A percentile compares a stretch with the other conserved stretches of the same genome.
Conservation (phyloP, 2,329 filamentous ascomycete genomes). For the Ophiocordyceps australis region DNA sequence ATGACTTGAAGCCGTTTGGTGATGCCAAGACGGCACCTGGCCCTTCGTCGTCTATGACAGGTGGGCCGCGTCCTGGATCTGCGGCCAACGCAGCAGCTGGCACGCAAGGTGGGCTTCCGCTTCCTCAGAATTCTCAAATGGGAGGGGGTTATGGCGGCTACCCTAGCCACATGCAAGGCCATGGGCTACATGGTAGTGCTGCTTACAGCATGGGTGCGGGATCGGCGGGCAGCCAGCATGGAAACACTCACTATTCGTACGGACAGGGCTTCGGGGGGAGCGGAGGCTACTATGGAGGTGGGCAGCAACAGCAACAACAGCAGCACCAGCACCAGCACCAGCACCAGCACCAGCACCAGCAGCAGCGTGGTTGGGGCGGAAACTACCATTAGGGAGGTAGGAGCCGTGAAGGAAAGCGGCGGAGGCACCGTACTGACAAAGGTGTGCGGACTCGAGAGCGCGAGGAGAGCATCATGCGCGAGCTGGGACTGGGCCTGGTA, state of each 20-base stretch:
- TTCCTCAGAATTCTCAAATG: constrained; percentile 36
- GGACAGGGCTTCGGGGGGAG: constrained; percentile 27
- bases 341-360: too few species aligned
- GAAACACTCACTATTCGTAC: constrained; percentile 34
- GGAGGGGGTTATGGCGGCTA: constrained; percentile 33
- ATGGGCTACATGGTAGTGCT: constrained; percentile 33
- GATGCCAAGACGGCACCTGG: constrained; percentile 34
- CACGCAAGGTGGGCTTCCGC: constrained; percentile 32
- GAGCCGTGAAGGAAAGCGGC: constrained; percentile 9
- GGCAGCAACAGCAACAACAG: too few species aligned
- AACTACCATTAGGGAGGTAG: constrained; percentile 34
- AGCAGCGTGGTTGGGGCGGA: constrained; percentile 37
- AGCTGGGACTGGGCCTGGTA: constrained; percentile 3
- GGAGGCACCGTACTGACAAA: constrained; percentile 3
- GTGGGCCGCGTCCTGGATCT: constrained; percentile 36
- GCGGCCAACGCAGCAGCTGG: constrained; percentile 33
- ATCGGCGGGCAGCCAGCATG: constrained; percentile 30
- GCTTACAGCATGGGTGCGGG: constrained; percentile 35
- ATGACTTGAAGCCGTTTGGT: constrained; percentile 41
- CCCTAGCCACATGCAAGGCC: constrained; percentile 33
- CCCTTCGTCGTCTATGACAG: constrained; percentile 36
- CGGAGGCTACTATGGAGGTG: constrained; percentile 24
- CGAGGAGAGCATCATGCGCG: constrained; percentile 4
- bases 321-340: too few species aligned
- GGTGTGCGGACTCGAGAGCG: constrained; percentile 1